These are phyloP conservation scores for Cyphellophora europaea DNA, from an alignment of 2,329 filamentous ascomycete species.

Conservation along the genomic window DNA sequence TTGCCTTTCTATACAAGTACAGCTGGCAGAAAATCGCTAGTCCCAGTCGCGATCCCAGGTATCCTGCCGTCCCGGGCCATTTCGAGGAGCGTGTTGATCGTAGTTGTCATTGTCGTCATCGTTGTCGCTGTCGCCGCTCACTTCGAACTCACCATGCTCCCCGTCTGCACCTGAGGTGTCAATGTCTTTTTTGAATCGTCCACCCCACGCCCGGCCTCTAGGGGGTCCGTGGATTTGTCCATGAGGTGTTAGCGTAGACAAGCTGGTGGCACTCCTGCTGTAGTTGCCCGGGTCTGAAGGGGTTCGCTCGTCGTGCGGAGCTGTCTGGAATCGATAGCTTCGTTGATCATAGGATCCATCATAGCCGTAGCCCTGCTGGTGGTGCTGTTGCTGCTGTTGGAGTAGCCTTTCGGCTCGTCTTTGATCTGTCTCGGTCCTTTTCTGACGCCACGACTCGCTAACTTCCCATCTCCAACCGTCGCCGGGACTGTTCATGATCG, in stretches of 20 bases:
- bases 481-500: slow-evolving; percentile 74
- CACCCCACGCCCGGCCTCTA: slow-evolving; percentile 1
- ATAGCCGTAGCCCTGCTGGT: slow-evolving; percentile 1
- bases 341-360: slow-evolving; percentile 2
- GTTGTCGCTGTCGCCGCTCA: slow-evolving; percentile 11
- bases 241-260: slow-evolving; percentile 8
- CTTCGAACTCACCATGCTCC: slow-evolving; percentile 15
- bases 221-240: slow-evolving; percentile 3
- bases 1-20: too few species aligned
- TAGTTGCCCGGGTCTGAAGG: slow-evolving; percentile 5
- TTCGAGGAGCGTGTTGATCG: slow-evolving; percentile 1
- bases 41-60: background rate
- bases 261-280: slow-evolving; percentile 14
- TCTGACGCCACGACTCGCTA: slow-evolving; percentile 58
- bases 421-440: background rate
- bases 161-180: slow-evolving; percentile 9
- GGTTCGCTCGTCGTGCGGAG: background rate
- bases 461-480: slow-evolving; percentile 95
- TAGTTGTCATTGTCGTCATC: slow-evolving; percentile 7
- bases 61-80: background rate
- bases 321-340: background rate
- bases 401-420: background rate
- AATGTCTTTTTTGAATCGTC: slow-evolving; percentile 4
- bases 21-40: too few species aligned
- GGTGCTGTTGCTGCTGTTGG: slow-evolving; percentile 2